Percentiles rank a stretch among this genome's conserved stretches.
phyloP scores from a whole-genome alignment of 768 basidiomycete genomes.

The Pisolithus orientalis region DNA sequence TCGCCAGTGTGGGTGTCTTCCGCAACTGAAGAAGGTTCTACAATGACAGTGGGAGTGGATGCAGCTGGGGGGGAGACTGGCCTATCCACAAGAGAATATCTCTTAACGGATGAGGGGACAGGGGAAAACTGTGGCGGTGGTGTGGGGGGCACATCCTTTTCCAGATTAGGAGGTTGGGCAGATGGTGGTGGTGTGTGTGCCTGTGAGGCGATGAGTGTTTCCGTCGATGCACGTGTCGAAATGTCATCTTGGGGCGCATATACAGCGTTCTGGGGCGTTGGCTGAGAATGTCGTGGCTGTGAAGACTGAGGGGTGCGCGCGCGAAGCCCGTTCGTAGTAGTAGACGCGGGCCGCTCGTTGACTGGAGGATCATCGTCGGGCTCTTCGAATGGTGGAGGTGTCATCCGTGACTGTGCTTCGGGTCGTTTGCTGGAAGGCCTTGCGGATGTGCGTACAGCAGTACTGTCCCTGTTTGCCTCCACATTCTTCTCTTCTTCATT shows the following conservation, averaged over 20 bases:
- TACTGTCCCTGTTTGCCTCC: slow-evolving; percentile 34
- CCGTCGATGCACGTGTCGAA: slow-evolving; percentile 5
- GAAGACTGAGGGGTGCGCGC: slow-evolving; percentile 4
- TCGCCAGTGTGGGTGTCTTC: slow-evolving; percentile 24
- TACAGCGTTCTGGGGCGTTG: not conserved
- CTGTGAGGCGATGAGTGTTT: slow-evolving; percentile 5
- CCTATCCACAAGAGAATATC: slow-evolving; percentile 74
- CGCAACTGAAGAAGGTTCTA: slow-evolving; percentile 19
- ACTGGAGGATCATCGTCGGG: slow-evolving; percentile 25
- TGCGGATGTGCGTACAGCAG: slow-evolving; percentile 35
- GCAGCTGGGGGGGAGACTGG: slow-evolving; percentile 41
- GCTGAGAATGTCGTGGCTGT: slow-evolving; percentile 14
- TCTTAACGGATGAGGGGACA: slow-evolving; percentile 66
- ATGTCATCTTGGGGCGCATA: slow-evolving; percentile 3
- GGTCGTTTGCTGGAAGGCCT: slow-evolving; percentile 34
- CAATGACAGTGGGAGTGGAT: slow-evolving; percentile 45
- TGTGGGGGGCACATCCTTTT: slow-evolving; percentile 23
- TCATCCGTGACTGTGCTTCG: slow-evolving; percentile 25
- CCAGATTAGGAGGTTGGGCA: slow-evolving; percentile 16
- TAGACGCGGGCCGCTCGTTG: slow-evolving; percentile 2
- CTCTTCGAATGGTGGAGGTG: slow-evolving; percentile 24
- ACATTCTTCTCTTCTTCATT: slow-evolving; percentile 33
- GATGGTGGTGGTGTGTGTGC: slow-evolving; percentile 1
- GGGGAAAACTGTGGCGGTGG: slow-evolving; percentile 14
- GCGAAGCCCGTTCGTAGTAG: slow-evolving; percentile 8